Base-by-base conservation (phyloP, 2,329 filamentous ascomycete species). In the Geosmithia morbida region DNA sequence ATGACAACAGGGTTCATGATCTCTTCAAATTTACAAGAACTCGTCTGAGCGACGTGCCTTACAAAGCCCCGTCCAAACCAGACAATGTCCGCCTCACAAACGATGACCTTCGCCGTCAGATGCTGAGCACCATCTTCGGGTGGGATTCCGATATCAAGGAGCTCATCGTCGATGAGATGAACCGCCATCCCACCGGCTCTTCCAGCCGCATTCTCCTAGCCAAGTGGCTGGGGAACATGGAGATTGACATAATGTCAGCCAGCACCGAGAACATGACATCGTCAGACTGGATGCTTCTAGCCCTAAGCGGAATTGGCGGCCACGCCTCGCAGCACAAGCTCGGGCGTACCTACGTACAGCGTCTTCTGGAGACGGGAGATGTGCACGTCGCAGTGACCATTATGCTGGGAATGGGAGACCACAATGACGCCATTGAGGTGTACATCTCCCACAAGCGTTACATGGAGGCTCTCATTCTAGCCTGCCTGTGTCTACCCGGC, bases 241-340 rank as follows among this genome's bases (percentile, higher is more conserved):
- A 87, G 50, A 75, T 83, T 1, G 87, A 95, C 56, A 75, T 87
- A 41, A 85, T 95, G 76, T 75, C 81, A 11, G 79, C 85, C 2
- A 85, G 79, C 42, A 84, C 87, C 0, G 81, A 90, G 54, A 83
- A 86, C n/a, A 89, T 92, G 75, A 90, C 87, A 10, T 87, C 85
- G 2, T 86, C 87, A 0, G 92, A 97, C 63, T 98, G 92, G 92
- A 96, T 98, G 87, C 68, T 97, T 49, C 69, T 98, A 37, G 90
- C 92, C 11, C 66, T 98, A 46, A 94, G 87, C 58, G 85, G 87
- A 41, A 94, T 97, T 65, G 87, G 85, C 46, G 77, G 80, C 2
- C 62, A 67, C 19, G 72, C 79, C 39, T 87, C 87, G 1, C 86
- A 94, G 56, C 89, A 94, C 60, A 94, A 94, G 61, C 79, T 97